Evolutionary conservation across 768 basidiomycete species (phyloP).

Genomic region (Lactarius quietus): DNA sequence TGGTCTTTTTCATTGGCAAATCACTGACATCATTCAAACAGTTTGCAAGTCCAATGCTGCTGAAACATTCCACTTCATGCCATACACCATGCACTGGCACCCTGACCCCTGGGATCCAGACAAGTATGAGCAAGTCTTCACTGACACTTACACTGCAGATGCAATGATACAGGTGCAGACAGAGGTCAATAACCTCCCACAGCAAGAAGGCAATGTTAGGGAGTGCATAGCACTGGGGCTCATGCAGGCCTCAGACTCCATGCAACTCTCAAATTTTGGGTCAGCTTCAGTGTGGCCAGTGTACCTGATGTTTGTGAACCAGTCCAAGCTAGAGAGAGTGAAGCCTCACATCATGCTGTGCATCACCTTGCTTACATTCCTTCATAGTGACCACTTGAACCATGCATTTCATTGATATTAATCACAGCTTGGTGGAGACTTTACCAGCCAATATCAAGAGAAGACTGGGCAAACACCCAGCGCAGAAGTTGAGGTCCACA

Average conservation of each 20-base stretch:
- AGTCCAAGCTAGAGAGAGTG: not conserved
- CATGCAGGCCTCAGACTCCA: not conserved
- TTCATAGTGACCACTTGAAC: not conserved
- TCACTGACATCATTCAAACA: not conserved
- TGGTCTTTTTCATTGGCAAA: not conserved
- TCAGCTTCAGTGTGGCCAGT: not conserved
- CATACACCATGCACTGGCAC: not conserved
- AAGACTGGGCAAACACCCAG: not conserved
- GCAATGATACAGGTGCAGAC: no score
- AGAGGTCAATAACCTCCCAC: no score
- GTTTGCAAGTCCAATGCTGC: not conserved
- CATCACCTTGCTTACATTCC: not conserved
- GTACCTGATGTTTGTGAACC: not conserved
- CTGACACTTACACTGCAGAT: no score
- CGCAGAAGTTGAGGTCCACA: slow-evolving; percentile 16
- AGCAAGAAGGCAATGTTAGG: no score
- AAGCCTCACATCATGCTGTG: not conserved
- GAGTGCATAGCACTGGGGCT: no score
- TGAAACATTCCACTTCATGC: not conserved
- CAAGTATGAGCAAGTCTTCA: no score
- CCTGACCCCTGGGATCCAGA: no score
- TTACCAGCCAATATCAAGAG: not conserved
- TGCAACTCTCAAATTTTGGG: not conserved
- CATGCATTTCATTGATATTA: not conserved
- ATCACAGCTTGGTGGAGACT: not conserved